Percentiles rank a stretch among this genome's conserved stretches.
phyloP scores from a whole-genome alignment of 805 yeast species.

The Nakazawaea ishiwadae region DNA sequence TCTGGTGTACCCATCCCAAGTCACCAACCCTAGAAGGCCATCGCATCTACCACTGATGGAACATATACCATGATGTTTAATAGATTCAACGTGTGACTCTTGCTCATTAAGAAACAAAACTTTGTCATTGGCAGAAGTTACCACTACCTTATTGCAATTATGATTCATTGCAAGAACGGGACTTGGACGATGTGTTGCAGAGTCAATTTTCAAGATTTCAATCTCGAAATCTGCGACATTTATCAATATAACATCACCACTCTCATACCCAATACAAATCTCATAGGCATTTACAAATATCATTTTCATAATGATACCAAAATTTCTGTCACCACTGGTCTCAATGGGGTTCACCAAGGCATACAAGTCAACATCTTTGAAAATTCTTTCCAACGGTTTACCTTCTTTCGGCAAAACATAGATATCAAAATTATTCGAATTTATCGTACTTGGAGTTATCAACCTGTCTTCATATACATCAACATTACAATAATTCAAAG shows the following conservation, averaged over 20 bases:
- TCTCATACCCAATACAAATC: conserved; percentile 63
- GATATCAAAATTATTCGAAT: conserved; percentile 62
- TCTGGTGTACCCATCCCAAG: conserved; percentile 49
- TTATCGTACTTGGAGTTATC: conserved; percentile 59
- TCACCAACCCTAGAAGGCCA: conserved; percentile 30
- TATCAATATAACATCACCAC: conserved; percentile 50
- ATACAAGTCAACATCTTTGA: conserved; percentile 28
- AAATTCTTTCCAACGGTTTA: conserved; percentile 23
- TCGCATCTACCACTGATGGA: conserved; percentile 20
- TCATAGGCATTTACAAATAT: conserved; percentile 28
- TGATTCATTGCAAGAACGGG: conserved; percentile 45
- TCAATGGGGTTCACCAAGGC: conserved; percentile 17
- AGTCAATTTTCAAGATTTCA: conserved; percentile 17
- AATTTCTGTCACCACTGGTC: conserved; percentile 23
- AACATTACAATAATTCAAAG: conserved; percentile 70
- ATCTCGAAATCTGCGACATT: conserved; percentile 18
- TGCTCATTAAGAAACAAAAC: conserved; percentile 25
- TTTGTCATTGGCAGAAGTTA: conserved; percentile 46
- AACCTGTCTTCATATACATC: conserved; percentile 30
- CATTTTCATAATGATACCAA: conserved; percentile 68
- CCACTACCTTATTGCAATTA: conserved; percentile 27
- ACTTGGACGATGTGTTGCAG: conserved; percentile 42
- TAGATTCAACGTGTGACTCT: conserved; percentile 10
- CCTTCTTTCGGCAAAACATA: conserved; percentile 31
- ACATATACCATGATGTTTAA: conserved; percentile 35